Percentiles rank a stretch among this genome's conserved stretches.
These are phyloP conservation scores for Themeda triandra DNA, from an alignment of 176 grass and related monocot genomes.

Conservation along the genomic window DNA sequence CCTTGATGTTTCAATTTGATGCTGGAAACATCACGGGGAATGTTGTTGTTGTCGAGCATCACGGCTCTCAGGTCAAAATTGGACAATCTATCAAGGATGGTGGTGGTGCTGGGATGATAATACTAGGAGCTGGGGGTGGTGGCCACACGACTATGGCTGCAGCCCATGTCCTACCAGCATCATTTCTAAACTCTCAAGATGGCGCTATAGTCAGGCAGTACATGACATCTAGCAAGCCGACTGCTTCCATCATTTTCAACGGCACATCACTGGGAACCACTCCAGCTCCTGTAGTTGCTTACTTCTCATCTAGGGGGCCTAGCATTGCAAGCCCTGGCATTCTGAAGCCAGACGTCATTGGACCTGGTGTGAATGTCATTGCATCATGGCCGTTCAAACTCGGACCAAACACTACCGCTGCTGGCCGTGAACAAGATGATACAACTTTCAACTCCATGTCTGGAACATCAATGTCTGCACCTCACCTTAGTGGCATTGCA, in stretches of 20 bases:
- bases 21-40: background rate
- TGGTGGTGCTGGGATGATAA: constrained; percentile 33
- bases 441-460: constrained; percentile 7
- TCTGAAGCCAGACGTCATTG: constrained; percentile 44
- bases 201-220: background rate
- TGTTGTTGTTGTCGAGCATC: background rate
- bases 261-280: constrained; percentile 22
- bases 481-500: constrained; percentile 50
- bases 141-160: constrained; percentile 29
- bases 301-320: constrained; percentile 53
- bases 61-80: background rate
- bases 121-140: background rate
- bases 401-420: background rate
- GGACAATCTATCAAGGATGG: background rate
- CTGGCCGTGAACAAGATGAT: background rate
- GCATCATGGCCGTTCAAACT: constrained; percentile 36
- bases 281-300: constrained; percentile 33
- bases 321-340: constrained; percentile 14
- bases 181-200: constrained; percentile 19
- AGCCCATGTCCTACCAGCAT: constrained; percentile 28
- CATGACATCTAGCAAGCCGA: background rate
- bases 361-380: constrained; percentile 37
- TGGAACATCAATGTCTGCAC: constrained; percentile 45
- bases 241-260: constrained; percentile 23
- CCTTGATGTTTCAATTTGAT: background rate